Conservation (phyloP, 1,139 yeast species). For the Zygosaccharomyces pseudobailii region DNA sequence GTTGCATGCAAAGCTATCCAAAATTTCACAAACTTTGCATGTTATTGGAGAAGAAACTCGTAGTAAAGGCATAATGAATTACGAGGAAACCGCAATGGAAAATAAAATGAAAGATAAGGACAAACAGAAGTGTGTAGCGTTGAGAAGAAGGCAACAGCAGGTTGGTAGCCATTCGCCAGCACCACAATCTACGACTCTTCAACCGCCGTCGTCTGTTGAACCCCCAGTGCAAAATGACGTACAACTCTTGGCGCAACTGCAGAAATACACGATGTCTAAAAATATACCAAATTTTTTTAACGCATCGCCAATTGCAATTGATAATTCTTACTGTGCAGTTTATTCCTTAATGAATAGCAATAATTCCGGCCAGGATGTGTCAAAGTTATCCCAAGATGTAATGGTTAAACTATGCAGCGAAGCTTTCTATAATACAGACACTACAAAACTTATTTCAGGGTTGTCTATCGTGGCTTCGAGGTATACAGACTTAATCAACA, state of each 20-base stretch:
- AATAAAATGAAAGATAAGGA: constrained; percentile 26
- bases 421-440: constrained; percentile 56
- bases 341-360: constrained; percentile 61
- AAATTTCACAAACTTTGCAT: constrained; percentile 33
- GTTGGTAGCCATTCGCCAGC: constrained; percentile 6
- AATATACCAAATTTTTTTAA: constrained; percentile 30
- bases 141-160: constrained; percentile 11
- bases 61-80: constrained; percentile 32
- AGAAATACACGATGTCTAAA: constrained; percentile 29
- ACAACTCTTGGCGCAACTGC: constrained; percentile 20
- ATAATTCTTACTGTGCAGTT: constrained; percentile 38
- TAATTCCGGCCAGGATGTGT: constrained; percentile 64
- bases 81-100: constrained; percentile 21
- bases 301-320: constrained; percentile 37
- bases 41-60: constrained; percentile 34
- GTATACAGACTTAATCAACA: constrained; percentile 41
- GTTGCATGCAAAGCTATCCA: constrained; percentile 27
- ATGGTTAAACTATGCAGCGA: constrained; percentile 60
- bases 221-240: constrained; percentile 5
- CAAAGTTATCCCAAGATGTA: constrained; percentile 59
- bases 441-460: constrained; percentile 57
- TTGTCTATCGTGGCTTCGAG: constrained; percentile 64
- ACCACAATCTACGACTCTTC: constrained; percentile 5
- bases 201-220: background rate
- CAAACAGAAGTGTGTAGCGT: constrained; percentile 19